Evolutionary conservation across 139 green algal genomes (phyloP).

Genomic region (Trebouxia sp.): DNA sequence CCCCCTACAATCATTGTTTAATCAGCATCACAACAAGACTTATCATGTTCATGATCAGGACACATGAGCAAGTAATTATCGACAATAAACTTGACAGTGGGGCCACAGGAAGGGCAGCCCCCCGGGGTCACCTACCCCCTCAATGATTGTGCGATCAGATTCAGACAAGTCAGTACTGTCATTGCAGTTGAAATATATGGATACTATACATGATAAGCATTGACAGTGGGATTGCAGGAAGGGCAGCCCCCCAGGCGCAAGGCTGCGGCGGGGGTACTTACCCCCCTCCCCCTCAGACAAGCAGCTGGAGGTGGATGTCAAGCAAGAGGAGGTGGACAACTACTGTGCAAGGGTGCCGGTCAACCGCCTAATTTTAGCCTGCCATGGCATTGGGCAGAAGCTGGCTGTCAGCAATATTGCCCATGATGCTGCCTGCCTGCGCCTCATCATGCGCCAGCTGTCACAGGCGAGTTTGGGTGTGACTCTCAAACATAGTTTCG

Average conservation of each 20-base stretch:
- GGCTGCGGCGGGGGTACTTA: slow-evolving; percentile 55
- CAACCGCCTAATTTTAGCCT: slow-evolving; percentile 65
- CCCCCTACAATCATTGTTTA: too few relatives aligned
- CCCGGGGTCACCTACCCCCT: too few relatives aligned
- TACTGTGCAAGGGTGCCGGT: slow-evolving; percentile 23
- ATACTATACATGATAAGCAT: too few relatives aligned
- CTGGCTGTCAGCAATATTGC: slow-evolving; percentile 63
- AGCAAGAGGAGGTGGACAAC: slow-evolving; percentile 49
- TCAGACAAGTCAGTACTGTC: too few relatives aligned
- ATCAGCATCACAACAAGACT: too few relatives aligned
- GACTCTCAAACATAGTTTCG: background rate
- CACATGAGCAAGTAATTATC: too few relatives aligned
- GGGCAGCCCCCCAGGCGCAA: slow-evolving; percentile 17
- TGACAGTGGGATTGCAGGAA: slow-evolving; percentile 25
- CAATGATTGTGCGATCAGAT: too few relatives aligned
- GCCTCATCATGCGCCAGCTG: slow-evolving; percentile 19
- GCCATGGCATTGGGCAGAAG: slow-evolving; percentile 80
- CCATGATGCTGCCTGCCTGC: slow-evolving; percentile 45
- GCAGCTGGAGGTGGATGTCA: slow-evolving; percentile 38
- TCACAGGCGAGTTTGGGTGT: background rate
- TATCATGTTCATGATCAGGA: too few relatives aligned
- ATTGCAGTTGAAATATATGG: too few relatives aligned
- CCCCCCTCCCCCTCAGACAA: slow-evolving; percentile 23
- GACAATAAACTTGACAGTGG: too few relatives aligned
- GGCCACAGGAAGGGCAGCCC: too few relatives aligned